phyloP scores from a whole-genome alignment of 2,329 filamentous ascomycete species.

The Aspergillus neotritici region DNA sequence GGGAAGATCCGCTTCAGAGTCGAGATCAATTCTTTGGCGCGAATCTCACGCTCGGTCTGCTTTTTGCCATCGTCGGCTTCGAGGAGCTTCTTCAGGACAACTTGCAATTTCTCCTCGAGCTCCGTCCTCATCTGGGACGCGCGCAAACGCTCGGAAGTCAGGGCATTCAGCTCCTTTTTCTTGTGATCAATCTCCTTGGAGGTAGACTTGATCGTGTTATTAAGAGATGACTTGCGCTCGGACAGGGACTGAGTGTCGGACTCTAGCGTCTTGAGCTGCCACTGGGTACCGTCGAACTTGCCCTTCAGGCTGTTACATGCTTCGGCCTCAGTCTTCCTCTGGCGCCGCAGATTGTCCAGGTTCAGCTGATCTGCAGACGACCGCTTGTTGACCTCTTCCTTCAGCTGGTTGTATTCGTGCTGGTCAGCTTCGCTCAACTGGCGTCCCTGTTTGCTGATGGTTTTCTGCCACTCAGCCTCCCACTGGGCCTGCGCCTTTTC shows the following conservation, averaged over 20 bases:
- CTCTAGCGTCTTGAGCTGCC: slow-evolving; percentile 66
- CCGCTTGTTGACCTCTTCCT: slow-evolving; percentile 76
- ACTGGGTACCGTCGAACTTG: slow-evolving; percentile 74
- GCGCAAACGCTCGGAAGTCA: slow-evolving; percentile 76
- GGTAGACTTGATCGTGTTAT: slow-evolving; percentile 60
- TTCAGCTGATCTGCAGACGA: slow-evolving; percentile 75
- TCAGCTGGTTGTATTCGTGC: slow-evolving; percentile 80
- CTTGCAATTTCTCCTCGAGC: slow-evolving; percentile 83
- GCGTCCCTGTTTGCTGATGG: slow-evolving; percentile 78
- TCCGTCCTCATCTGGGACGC: slow-evolving; percentile 79
- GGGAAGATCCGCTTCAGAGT: slow-evolving; percentile 86
- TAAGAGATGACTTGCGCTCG: slow-evolving; percentile 61
- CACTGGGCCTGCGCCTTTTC: slow-evolving; percentile 85
- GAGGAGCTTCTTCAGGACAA: slow-evolving; percentile 71
- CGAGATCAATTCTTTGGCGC: slow-evolving; percentile 75
- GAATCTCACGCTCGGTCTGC: slow-evolving; percentile 74
- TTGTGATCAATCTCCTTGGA: slow-evolving; percentile 74
- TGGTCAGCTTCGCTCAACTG: slow-evolving; percentile 80
- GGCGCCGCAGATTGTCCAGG: slow-evolving; percentile 78
- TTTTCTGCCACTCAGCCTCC: slow-evolving; percentile 79
- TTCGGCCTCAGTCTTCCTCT: slow-evolving; percentile 85
- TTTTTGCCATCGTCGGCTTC: slow-evolving; percentile 80
- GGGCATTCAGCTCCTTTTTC: slow-evolving; percentile 82
- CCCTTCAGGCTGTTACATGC: slow-evolving; percentile 83
- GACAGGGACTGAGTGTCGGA: slow-evolving; percentile 63